Conservation (phyloP, 139 green algal genomes). For the Dunaliella primolecta region DNA sequence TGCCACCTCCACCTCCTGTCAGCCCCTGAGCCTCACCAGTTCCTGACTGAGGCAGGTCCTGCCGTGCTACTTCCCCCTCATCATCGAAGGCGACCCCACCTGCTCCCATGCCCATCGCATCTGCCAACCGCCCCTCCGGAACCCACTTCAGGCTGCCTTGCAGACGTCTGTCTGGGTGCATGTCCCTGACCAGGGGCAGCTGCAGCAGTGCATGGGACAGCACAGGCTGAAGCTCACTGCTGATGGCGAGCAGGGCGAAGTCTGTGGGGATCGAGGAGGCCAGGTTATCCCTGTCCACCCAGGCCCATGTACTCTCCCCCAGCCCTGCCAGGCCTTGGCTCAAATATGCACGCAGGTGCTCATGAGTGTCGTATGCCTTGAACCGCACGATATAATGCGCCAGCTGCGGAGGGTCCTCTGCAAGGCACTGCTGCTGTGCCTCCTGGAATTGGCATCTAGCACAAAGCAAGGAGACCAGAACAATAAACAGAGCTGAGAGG, state of each 20-base stretch:
- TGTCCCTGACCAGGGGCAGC: constrained; percentile 53
- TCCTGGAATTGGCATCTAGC: not conserved
- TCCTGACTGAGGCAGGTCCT: not conserved
- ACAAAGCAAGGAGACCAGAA: not conserved
- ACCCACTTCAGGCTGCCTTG: constrained; percentile 42
- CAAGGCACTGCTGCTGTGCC: not conserved
- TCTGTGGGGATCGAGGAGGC: constrained; percentile 70
- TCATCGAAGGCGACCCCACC: not conserved
- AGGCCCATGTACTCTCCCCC: constrained; percentile 44
- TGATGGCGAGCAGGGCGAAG: constrained; percentile 67
- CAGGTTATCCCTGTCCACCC: constrained; percentile 63
- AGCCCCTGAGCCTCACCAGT: not conserved
- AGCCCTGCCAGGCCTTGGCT: constrained; percentile 11
- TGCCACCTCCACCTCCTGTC: not conserved
- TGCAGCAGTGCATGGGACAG: constrained; percentile 21
- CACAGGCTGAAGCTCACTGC: not conserved
- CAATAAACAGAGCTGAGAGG: too few species aligned
- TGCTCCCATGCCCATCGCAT: too few species aligned
- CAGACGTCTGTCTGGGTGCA: constrained; percentile 62
- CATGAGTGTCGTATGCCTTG: constrained; percentile 45
- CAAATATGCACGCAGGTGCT: constrained; percentile 35
- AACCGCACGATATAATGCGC: constrained; percentile 68
- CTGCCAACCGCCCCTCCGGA: constrained; percentile 18
- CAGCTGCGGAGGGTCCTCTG: not conserved
- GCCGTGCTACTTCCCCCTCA: not conserved